Evolutionary conservation across 129 eudicot species (phyloP), one percentile per base, ranked within the genome.

Genomic region (Saussurea involucrata): DNA sequence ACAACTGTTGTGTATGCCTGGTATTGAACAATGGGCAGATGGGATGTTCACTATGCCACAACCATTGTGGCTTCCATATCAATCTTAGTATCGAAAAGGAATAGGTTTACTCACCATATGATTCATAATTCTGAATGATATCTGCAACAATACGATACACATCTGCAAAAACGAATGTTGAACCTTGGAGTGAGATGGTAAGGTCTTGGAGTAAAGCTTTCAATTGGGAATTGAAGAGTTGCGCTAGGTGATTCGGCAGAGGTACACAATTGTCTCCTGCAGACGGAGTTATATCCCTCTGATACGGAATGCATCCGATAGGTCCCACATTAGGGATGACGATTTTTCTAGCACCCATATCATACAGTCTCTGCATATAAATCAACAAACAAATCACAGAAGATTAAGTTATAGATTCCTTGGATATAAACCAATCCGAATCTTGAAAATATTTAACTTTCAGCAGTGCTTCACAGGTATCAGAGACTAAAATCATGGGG

Each of bases 261-360:
- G 75, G 81, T 37, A 76, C 89, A 82, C 98, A 91, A 1, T 65
- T 37, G 2, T 83, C 77, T 15, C 92, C 92, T 24, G 79, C 70
- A 6, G 82, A 76, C 9, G 85, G 92, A 82, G 85, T 88, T 69
- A 77, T 6, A 20, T 95, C 98, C 84, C 90, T 88, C 57, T 71
- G 84, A 84, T 74, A 91, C 2, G 98, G 97, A 63, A 95, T 91
- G 83, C 98, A 95, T 32, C 98, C 97, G 34, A 95, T 91, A 8
- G 97, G 98, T 58, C 98, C 98, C 6, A 94, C 97, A 68, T 94
- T 94, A 22, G 87, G 82, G 71, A 95, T 77, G 8, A 89, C 66
- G 69, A 95, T 76, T 75, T 82, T 87, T 83, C 97, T 91, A 25
- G 94, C 98, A 25, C 97, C 97, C 94, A 95, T 68, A 29, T 71